Conservation (phyloP, 164 flowering plant genomes). For the Hamamelis virginiana region DNA sequence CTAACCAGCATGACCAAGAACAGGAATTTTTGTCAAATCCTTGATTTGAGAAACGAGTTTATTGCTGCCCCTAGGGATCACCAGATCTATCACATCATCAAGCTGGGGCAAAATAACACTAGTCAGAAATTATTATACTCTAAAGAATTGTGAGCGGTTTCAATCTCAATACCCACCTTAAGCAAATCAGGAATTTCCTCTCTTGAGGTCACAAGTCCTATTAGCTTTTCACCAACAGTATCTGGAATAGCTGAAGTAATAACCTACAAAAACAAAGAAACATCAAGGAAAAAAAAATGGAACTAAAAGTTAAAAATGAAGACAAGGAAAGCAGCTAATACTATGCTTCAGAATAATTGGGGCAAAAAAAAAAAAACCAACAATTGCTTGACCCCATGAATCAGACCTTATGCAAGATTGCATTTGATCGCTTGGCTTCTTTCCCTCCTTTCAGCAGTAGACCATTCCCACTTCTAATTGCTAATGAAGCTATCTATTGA, state of each 20-base stretch:
- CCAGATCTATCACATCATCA: slow-evolving; percentile 95
- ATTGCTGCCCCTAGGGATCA: slow-evolving; percentile 93
- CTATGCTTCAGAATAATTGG: background rate
- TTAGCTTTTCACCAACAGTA: slow-evolving; percentile 65
- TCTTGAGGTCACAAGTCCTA: slow-evolving; percentile 88
- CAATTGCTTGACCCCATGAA: background rate
- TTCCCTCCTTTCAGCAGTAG: slow-evolving; percentile 88
- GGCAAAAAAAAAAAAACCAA: too few relatives aligned
- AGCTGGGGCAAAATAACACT: slow-evolving; percentile 41
- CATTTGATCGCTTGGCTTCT: slow-evolving; percentile 77
- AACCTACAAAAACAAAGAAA: slow-evolving; percentile 38
- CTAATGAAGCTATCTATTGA: slow-evolving; percentile 76
- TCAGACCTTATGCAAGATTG: slow-evolving; percentile 73
- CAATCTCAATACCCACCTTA: slow-evolving; percentile 43
- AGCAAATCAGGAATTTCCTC: slow-evolving; percentile 89
- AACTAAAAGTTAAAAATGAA: background rate
- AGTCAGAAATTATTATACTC: slow-evolving; percentile 1
- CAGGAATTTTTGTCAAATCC: slow-evolving; percentile 86
- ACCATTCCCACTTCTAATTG: slow-evolving; percentile 86
- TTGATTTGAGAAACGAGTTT: slow-evolving; percentile 85
- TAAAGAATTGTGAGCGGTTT: background rate
- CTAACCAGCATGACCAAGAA: slow-evolving; percentile 88
- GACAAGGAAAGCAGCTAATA: background rate
- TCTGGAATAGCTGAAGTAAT: slow-evolving; percentile 72
- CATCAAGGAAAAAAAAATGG: background rate